A percentile compares a stretch with the other conserved stretches of the same genome.
These are phyloP conservation scores for Polytolypa hystricis DNA, from an alignment of 2,329 filamentous ascomycete species.

Conservation along the genomic window DNA sequence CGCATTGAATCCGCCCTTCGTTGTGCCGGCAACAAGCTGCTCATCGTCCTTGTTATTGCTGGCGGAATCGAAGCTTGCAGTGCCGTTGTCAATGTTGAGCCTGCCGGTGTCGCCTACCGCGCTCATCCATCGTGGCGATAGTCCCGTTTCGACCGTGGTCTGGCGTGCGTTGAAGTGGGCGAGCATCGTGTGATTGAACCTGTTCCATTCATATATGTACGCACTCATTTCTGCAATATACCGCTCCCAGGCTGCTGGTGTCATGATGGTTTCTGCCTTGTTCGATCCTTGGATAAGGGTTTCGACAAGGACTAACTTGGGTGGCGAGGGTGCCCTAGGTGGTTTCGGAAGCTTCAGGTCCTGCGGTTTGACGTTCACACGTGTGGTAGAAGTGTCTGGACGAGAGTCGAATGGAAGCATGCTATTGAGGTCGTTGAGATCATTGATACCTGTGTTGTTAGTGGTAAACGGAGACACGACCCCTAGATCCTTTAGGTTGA, in stretches of 20 bases:
- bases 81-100: slow-evolving; percentile 19
- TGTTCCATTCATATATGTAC: slow-evolving; percentile 47
- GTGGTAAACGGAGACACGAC: slow-evolving; percentile 40
- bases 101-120: slow-evolving; percentile 38
- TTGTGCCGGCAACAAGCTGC: slow-evolving; percentile 18
- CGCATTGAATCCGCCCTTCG: slow-evolving; percentile 32
- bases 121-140: slow-evolving; percentile 40
- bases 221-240: slow-evolving; percentile 43
- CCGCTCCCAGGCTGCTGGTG: slow-evolving; percentile 37
- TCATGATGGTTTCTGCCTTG: slow-evolving; percentile 29
- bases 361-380: slow-evolving; percentile 25
- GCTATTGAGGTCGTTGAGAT: slow-evolving; percentile 42
- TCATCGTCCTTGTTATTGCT: slow-evolving; percentile 21
- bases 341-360: slow-evolving; percentile 40
- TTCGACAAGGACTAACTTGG: slow-evolving; percentile 12
- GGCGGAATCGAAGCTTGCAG: slow-evolving; percentile 9
- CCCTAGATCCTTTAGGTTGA: slow-evolving; percentile 41
- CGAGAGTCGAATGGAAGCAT: slow-evolving; percentile 50
- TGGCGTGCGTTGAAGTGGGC: slow-evolving; percentile 45
- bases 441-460: slow-evolving; percentile 39
- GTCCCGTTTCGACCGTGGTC: slow-evolving; percentile 35
- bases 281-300: slow-evolving; percentile 16
- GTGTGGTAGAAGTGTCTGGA: slow-evolving; percentile 26
- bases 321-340: slow-evolving; percentile 39
- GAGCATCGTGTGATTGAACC: slow-evolving; percentile 45